Evolutionary conservation across 2,329 filamentous ascomycete species (phyloP).

Genomic region (Neonectria neomacrospora): DNA sequence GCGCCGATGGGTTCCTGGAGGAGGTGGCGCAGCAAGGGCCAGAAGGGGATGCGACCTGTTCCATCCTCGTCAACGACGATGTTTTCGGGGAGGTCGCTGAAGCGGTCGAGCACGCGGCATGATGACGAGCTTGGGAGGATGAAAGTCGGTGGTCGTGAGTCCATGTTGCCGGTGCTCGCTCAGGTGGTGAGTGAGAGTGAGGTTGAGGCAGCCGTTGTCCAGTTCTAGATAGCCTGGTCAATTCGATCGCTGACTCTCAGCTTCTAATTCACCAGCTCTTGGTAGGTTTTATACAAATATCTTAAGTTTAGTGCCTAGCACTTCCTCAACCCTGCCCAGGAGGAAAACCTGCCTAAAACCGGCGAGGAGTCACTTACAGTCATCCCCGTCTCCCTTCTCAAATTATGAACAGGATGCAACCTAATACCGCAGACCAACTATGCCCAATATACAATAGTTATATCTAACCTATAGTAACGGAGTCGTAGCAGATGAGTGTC

Average conservation of each 20-base stretch:
- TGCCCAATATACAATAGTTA: too few relatives aligned
- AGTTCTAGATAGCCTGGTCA: not conserved
- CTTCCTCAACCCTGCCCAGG: not conserved
- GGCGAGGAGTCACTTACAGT: conserved; percentile 2
- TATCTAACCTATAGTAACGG: too few relatives aligned
- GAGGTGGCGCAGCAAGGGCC: conserved; percentile 42
- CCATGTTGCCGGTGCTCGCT: conserved; percentile 20
- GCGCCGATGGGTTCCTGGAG: conserved; percentile 27
- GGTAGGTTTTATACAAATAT: not conserved
- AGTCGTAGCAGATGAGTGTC: too few relatives aligned
- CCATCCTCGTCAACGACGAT: conserved; percentile 36
- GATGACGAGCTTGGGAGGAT: conserved; percentile 35
- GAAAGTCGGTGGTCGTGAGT: conserved; percentile 26
- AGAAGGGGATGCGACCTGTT: conserved; percentile 40
- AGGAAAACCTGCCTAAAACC: not conserved
- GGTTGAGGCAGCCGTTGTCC: too few relatives aligned
- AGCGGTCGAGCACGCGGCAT: conserved; percentile 45
- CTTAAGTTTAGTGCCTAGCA: not conserved
- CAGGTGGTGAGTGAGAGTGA: too few relatives aligned
- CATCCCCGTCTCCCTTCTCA: too few relatives aligned
- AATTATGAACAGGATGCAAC: too few relatives aligned
- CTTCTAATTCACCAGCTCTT: not conserved
- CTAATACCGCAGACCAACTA: too few relatives aligned
- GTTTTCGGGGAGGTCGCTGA: conserved; percentile 42
- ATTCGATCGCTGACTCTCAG: not conserved